Conservation (phyloP, 495 filamentous ascomycete genomes). For the Mytilinidion resinicola region DNA sequence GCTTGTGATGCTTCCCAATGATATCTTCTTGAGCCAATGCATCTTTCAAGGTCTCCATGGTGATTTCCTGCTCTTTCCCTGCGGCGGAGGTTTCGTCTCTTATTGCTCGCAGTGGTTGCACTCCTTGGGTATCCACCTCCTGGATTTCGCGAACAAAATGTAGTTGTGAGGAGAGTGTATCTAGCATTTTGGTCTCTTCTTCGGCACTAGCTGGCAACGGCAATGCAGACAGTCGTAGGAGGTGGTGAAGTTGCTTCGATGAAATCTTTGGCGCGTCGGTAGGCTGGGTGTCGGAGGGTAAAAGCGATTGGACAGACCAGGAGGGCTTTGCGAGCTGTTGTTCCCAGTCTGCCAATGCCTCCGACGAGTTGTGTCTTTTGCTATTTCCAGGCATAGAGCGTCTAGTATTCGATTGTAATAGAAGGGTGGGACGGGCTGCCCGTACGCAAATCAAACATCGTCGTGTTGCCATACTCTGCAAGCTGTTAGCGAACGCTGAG, state of each 20-base stretch:
- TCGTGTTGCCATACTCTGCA: not conserved
- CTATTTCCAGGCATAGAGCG: not conserved
- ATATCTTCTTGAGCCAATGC: constrained; percentile 49
- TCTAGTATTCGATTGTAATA: not conserved
- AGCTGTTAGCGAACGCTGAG: not conserved
- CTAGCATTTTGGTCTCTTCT: constrained; percentile 59
- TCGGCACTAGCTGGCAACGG: constrained; percentile 56
- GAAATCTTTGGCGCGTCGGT: constrained; percentile 39
- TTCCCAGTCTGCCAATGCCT: constrained; percentile 38
- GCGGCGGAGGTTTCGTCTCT: constrained; percentile 67
- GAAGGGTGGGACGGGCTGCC: not conserved
- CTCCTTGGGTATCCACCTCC: constrained; percentile 61
- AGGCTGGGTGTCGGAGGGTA: constrained; percentile 45
- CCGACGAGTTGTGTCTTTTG: not conserved
- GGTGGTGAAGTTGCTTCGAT: constrained; percentile 63
- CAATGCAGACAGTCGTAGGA: constrained; percentile 85
- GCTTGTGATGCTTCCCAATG: constrained; percentile 46
- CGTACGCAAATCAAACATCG: not conserved
- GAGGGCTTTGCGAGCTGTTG: constrained; percentile 61
- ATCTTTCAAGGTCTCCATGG: constrained; percentile 45
- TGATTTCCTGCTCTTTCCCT: constrained; percentile 49
- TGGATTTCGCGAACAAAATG: constrained; percentile 84
- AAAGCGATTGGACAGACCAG: constrained; percentile 80
- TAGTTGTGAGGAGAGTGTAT: constrained; percentile 73
- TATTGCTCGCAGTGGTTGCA: constrained; percentile 68